Evolutionary conservation across 345 rosid genomes (phyloP), one percentile per base, ranked within the genome.

Genomic region (Diplotaxis tenuifolia): DNA sequence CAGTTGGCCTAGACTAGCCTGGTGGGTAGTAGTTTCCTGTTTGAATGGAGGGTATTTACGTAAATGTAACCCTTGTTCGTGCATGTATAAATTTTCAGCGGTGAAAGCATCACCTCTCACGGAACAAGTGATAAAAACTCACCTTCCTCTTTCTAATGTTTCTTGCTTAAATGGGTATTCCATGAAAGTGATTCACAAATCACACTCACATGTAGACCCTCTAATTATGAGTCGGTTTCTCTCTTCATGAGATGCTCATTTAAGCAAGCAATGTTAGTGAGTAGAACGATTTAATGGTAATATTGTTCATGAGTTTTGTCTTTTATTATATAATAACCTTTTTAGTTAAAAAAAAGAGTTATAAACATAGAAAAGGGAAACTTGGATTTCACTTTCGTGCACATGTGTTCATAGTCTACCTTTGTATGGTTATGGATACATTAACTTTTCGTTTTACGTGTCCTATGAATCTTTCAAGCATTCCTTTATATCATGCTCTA

Each of bases 141-240:
- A 42, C 16, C 54, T 66, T 77, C 69, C 47, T 0, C 65, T 53
- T 66, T 66, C 73, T 2, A 77, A 77, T 20, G 68, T 77, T 77
- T 77, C 80, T 77, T 71, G 80, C 80, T 77, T 60, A 71, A 77
- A 77, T 77, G 80, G 72, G 80, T 77, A 72, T 77, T 77, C 80
- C 80, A 77, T 72, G 77, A 47, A 66, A 47, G 59, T 49, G 57
- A 53, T 53, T 53, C 15, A 58, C 57, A 58, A 53, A 20, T 53
- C 15, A 58, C 57, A 58, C 29, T 57, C 68, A 18, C 67, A n/a
- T 45, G 50, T 15, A 45, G 7, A 45, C 50, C 50, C n/a, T 31
- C 7, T 38, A 45, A 45, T n/a, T n/a, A 63, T 18, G 61, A 18
- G 42, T 76, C n/a, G n/a, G n/a, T n/a, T n/a, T n/a, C n/a, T n/a